phyloP scores from a whole-genome alignment of 2,329 filamentous ascomycete genomes.

The Macrophomina pseudophaseolina region DNA sequence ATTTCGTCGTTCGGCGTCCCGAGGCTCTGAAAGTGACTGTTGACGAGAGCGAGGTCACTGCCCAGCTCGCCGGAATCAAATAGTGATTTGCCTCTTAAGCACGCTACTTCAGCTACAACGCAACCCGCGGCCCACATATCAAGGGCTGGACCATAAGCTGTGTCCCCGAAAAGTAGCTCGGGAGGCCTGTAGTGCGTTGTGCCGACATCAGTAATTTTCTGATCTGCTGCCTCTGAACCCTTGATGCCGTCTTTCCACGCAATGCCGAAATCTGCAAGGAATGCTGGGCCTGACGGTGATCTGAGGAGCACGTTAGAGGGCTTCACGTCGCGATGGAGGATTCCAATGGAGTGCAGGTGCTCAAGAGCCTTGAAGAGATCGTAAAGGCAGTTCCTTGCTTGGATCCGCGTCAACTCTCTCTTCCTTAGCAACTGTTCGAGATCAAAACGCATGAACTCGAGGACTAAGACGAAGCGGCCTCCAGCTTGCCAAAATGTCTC shows the following conservation, averaged over 20 bases:
- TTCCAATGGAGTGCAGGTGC: slow-evolving; percentile 73
- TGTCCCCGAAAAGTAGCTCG: slow-evolving; percentile 86
- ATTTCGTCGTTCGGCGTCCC: slow-evolving; percentile 80
- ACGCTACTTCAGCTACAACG: slow-evolving; percentile 77
- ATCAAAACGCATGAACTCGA: slow-evolving; percentile 80
- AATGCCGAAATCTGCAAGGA: slow-evolving; percentile 90
- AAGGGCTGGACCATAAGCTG: slow-evolving; percentile 70
- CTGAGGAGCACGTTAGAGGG: slow-evolving; percentile 84
- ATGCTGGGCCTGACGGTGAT: slow-evolving; percentile 71
- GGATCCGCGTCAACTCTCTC: slow-evolving; percentile 44
- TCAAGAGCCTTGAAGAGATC: slow-evolving; percentile 74
- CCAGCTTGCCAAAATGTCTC: slow-evolving; percentile 73
- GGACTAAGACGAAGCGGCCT: slow-evolving; percentile 76
- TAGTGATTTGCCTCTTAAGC: slow-evolving; percentile 62
- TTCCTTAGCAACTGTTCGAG: slow-evolving; percentile 69
- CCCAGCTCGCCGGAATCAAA: slow-evolving; percentile 91
- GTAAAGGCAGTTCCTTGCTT: slow-evolving; percentile 59
- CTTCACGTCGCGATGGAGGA: slow-evolving; percentile 94
- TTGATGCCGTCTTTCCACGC: slow-evolving; percentile 72
- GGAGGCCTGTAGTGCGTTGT: slow-evolving; percentile 91
- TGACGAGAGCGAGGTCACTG: slow-evolving; percentile 86
- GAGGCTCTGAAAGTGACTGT: slow-evolving; percentile 89
- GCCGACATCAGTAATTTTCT: slow-evolving; percentile 90
- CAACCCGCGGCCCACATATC: slow-evolving; percentile 92
- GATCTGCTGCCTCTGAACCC: slow-evolving; percentile 64